phyloP scores from a whole-genome alignment of 73 alveolate species.

The Paramecium biaurelia region DNA sequence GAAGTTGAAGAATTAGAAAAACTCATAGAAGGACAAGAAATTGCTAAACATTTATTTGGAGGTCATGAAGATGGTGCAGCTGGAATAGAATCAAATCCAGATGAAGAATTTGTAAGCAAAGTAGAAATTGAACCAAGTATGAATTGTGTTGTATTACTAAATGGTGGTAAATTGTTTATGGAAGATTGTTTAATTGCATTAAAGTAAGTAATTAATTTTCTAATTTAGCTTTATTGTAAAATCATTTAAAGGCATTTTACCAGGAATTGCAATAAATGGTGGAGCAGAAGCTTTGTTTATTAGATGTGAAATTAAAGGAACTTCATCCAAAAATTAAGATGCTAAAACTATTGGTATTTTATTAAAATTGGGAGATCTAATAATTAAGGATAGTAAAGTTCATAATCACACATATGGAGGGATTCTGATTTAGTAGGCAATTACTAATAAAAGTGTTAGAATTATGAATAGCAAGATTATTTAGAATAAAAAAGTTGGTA shows the following conservation, averaged over 20 bases:
- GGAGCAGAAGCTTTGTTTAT: background rate
- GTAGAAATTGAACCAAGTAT: conserved; percentile 35
- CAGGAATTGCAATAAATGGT: conserved; percentile 39
- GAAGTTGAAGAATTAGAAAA: conserved; percentile 62
- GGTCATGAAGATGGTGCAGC: conserved; percentile 23
- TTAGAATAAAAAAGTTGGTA: conserved; percentile 45
- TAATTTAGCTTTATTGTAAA: conserved; percentile 38
- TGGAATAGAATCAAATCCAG: conserved; percentile 44
- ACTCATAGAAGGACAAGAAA: conserved; percentile 65
- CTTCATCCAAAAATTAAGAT: conserved; percentile 33
- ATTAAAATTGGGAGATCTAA: conserved; percentile 39
- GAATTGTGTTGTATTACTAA: conserved; percentile 52
- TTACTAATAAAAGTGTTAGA: background rate
- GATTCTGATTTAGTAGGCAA: background rate
- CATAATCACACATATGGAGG: conserved; percentile 63
- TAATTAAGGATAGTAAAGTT: conserved; percentile 55
- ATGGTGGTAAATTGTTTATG: conserved; percentile 56
- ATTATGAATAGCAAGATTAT: conserved; percentile 21
- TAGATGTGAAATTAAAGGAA: conserved; percentile 56
- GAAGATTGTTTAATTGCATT: conserved; percentile 54
- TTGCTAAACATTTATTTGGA: conserved; percentile 61
- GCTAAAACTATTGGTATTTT: conserved; percentile 32
- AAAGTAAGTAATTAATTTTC: conserved; percentile 14
- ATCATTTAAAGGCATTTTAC: conserved; percentile 37
- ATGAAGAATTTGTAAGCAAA: conserved; percentile 51